Evolutionary conservation across 2,329 filamentous ascomycete genomes (phyloP), one percentile per base, ranked within the genome.

Genomic region (Penicillium sp.): DNA sequence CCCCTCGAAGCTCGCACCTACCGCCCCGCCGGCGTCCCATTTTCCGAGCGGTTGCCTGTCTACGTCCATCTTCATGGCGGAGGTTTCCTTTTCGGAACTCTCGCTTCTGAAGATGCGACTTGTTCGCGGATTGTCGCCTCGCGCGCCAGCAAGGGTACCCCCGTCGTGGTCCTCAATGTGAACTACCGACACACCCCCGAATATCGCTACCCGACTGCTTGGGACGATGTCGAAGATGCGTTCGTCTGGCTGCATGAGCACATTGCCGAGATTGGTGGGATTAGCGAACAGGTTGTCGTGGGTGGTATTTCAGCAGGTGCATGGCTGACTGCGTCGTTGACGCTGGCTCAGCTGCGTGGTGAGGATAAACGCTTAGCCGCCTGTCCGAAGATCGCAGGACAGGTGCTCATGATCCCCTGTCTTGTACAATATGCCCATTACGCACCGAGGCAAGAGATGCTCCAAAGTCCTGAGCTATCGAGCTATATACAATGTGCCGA

Each of bases 111-210:
- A 56, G 82, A 85, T 50, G 76, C 78, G 0, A 72, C 70, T 1
- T 85, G 82, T 57, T 67, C 78, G 0, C 71, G 74, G 0, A 75
- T 83, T 9, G 78, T 81, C 0, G 63, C 76, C 11, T 51, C 58
- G 0, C 59, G 67, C 4, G 44, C 55, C 1, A 71, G 58, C 2
- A 58, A 61, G 5, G 47, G 30, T 16, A 49, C 49, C 1, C 67
- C 66, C 4, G 44, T 78, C 2, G 67, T 79, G 0, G 81, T 84
- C 0, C 60, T 84, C 1, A 81, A 83, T 39, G 70, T 84, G 11
- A 82, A 83, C 58, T 85, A 85, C 63, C 78, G 84, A 0, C 82
- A 85, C 60, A 82, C 82, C 0, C 83, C 83, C 0, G 78, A 84
- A 47, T 69, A 76, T 57, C 60, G 55, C 0, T 85, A 80, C 53